These are phyloP conservation scores for Paspalum vaginatum DNA, from an alignment of 176 grass and related monocot species.

Conservation along the genomic window DNA sequence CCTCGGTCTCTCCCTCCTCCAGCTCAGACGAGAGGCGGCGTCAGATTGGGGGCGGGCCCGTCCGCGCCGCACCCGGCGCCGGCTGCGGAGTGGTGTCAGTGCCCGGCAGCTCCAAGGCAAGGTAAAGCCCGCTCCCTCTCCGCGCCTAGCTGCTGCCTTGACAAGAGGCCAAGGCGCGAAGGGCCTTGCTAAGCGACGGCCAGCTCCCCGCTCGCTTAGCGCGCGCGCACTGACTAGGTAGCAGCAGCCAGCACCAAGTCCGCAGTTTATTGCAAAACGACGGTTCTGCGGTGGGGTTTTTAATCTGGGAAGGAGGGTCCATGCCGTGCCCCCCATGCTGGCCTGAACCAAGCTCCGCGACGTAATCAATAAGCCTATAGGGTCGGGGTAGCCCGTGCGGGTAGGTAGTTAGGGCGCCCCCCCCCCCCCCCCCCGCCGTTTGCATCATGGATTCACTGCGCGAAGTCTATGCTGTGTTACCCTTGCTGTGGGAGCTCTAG, in stretches of 20 bases:
- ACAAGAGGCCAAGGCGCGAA: not conserved
- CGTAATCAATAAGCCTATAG: not conserved
- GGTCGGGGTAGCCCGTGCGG: not conserved
- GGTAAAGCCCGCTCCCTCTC: constrained; percentile 25
- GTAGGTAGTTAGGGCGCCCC: not conserved
- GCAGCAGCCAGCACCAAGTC: not conserved
- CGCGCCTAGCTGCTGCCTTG: not conserved
- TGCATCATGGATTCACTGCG: not conserved
- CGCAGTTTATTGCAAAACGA: not conserved
- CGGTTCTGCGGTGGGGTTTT: not conserved
- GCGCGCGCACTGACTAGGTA: not conserved
- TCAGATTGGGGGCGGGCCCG: not conserved
- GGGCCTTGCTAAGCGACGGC: not conserved
- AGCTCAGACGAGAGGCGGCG: not conserved
- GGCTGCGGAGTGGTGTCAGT: too few relatives aligned
- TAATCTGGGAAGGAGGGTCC: not conserved
- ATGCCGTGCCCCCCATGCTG: not conserved
- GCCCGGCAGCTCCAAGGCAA: too few relatives aligned
- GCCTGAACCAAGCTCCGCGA: not conserved
- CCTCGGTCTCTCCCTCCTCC: not conserved
- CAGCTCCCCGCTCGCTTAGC: not conserved
- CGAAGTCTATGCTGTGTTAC: not conserved
- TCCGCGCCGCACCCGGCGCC: too few relatives aligned
- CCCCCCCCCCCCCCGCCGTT: too few relatives aligned
- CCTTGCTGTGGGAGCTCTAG: not conserved